Evolutionary conservation across 176 grass and related monocot species (phyloP).

Genomic region (Saccharum spontaneum): DNA sequence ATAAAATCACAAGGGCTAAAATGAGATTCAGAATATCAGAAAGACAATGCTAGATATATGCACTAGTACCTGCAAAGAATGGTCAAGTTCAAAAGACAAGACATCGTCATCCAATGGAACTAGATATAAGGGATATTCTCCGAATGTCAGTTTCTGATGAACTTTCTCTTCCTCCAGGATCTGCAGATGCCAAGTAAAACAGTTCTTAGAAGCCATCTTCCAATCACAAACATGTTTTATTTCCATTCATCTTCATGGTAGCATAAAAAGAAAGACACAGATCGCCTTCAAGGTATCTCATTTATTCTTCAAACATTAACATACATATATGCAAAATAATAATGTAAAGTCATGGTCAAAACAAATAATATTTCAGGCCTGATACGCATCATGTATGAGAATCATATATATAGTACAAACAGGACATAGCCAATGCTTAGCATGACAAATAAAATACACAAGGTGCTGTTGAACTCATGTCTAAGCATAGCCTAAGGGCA

Average conservation of each 20-base stretch:
- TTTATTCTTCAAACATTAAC: neutral
- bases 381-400: neutral
- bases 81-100: slow-evolving; percentile 87
- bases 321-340: neutral
- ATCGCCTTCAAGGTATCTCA: neutral
- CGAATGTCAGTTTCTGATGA: slow-evolving; percentile 71
- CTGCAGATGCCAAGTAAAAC: slow-evolving; percentile 41
- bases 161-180: slow-evolving; percentile 94
- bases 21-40: slow-evolving; percentile 24
- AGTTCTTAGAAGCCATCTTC: slow-evolving; percentile 13
- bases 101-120: slow-evolving; percentile 93
- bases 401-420: neutral
- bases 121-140: slow-evolving; percentile 89
- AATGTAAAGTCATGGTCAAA: neutral
- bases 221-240: neutral
- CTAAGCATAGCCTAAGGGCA: neutral
- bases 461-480: neutral
- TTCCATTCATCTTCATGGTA: neutral
- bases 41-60: slow-evolving; percentile 14
- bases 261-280: neutral
- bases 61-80: slow-evolving; percentile 70
- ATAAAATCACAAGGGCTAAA: slow-evolving; percentile 30
- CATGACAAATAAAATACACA: neutral
- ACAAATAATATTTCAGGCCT: slow-evolving; percentile 3
- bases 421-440: neutral